These are phyloP conservation scores for Ailanthus altissimus DNA, from an alignment of 345 rosid genomes.

Conservation along the genomic window DNA sequence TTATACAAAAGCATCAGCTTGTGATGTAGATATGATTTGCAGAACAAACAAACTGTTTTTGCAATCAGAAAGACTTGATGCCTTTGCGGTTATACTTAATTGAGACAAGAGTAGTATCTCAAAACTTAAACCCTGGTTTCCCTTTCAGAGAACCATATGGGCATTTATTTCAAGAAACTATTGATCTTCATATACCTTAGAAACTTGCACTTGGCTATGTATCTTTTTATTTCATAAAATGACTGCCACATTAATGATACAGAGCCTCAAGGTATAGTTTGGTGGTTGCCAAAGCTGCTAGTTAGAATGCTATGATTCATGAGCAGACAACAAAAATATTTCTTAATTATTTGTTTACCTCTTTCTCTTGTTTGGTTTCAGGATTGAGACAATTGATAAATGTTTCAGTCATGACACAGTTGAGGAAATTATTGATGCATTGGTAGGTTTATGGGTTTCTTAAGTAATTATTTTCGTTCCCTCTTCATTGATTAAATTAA, in stretches of 20 bases:
- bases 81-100: neutral
- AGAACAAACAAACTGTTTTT: neutral
- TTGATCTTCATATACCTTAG: neutral
- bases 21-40: neutral
- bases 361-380: constrained; percentile 33
- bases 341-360: neutral
- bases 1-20: neutral
- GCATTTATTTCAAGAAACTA: neutral
- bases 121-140: neutral
- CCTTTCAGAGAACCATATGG: neutral
- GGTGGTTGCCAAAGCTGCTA: neutral
- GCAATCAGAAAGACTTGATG: neutral
- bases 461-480: neutral
- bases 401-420: constrained; percentile 83
- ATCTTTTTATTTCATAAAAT: neutral
- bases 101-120: neutral
- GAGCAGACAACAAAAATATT: neutral
- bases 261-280: neutral
- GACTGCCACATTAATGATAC: neutral
- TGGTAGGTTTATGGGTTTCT: constrained; percentile 49
- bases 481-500: neutral
- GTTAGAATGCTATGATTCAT: neutral
- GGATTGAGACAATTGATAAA: constrained; percentile 78
- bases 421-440: constrained; percentile 78
- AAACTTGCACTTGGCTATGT: neutral